Conservation (phyloP, 2,329 filamentous ascomycete species). For the Talaromyces atroroseus region DNA sequence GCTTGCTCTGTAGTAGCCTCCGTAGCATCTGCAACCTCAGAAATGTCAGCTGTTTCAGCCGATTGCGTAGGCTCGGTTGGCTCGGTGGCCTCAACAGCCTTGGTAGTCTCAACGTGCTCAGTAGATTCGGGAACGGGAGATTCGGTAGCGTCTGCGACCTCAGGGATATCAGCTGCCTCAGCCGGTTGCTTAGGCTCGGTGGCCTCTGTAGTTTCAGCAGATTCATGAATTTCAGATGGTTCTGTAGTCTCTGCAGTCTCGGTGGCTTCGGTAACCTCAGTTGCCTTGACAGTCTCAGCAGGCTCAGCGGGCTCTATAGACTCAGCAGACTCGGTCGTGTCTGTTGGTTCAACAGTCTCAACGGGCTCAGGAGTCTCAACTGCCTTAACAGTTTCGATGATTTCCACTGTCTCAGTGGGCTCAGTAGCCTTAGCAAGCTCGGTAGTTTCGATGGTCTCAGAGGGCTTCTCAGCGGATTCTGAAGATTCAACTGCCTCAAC, state of each 20-base stretch:
- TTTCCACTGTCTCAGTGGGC: not conserved
- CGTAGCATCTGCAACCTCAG: not conserved
- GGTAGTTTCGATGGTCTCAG: not conserved
- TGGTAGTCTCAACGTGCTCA: not conserved
- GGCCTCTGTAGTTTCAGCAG: not conserved
- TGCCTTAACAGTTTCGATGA: not conserved
- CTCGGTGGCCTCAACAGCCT: not conserved
- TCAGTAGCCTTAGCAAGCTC: not conserved
- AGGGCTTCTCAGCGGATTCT: no score
- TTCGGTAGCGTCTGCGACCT: not conserved
- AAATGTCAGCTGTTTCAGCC: not conserved
- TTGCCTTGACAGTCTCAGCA: not conserved
- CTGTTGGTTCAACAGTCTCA: not conserved
- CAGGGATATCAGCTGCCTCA: not conserved
- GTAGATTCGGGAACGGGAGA: not conserved
- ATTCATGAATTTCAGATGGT: not conserved
- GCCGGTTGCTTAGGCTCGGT: not conserved
- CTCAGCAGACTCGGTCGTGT: not conserved
- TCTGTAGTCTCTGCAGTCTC: not conserved
- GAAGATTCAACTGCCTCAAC: no score
- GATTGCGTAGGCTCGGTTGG: not conserved
- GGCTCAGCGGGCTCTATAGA: not conserved
- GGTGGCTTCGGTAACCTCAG: not conserved
- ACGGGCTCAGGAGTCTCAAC: not conserved
- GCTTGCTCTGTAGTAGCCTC: not conserved